Percentiles rank a stretch among this genome's conserved stretches.
Conservation (phyloP, 495 filamentous ascomycete genomes). For the Cladorrhinum samala region DNA sequence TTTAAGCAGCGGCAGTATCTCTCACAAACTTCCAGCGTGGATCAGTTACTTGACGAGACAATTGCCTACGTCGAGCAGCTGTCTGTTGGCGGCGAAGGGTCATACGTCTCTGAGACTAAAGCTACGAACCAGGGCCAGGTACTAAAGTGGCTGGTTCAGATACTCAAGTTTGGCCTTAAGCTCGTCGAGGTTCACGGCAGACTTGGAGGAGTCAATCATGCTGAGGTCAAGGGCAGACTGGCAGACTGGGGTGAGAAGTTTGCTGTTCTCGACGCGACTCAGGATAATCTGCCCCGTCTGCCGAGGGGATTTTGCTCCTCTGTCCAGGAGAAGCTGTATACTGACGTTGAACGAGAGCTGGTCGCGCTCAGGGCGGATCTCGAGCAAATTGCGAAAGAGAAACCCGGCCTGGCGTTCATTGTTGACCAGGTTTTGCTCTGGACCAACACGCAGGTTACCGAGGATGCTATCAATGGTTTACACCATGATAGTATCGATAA, state of each 20-base stretch:
- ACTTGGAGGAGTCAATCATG: conserved; percentile 47
- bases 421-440: conserved; percentile 53
- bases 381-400: conserved; percentile 32
- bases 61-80: conserved; percentile 23
- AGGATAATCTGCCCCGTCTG: conserved; percentile 46
- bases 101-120: conserved; percentile 13
- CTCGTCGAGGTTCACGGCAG: conserved; percentile 55
- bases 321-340: conserved; percentile 35
- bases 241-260: conserved; percentile 47
- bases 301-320: conserved; percentile 49
- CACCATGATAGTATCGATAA: conserved; percentile 14
- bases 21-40: conserved; percentile 30
- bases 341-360: conserved; percentile 40
- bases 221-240: conserved; percentile 36
- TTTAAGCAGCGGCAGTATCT: conserved; percentile 57
- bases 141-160: conserved; percentile 37
- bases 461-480: conserved; percentile 12
- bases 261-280: conserved; percentile 23
- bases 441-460: conserved; percentile 23
- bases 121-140: conserved; percentile 27
- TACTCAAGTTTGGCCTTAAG: conserved; percentile 36
- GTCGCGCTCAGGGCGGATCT: conserved; percentile 41
- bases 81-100: conserved; percentile 10
- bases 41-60: conserved; percentile 10
- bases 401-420: conserved; percentile 57